Evolutionary conservation across 225 moss, liverwort and hornwort species (phyloP), one percentile per base, ranked within the genome.

Genomic region (Polytrichum commune): DNA sequence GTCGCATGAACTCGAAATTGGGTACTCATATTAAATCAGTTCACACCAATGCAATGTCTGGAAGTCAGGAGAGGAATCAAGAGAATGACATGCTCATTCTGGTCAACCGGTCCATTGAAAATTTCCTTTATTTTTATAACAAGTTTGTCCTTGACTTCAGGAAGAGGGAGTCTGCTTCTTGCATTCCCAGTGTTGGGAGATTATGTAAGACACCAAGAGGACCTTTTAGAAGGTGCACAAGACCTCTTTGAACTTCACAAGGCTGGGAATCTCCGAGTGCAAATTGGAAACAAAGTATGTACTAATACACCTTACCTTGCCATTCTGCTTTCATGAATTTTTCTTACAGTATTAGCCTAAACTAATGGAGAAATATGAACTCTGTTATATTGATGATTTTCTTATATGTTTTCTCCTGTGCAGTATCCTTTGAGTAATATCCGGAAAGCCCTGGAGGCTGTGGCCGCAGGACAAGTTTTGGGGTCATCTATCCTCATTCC

Each of bases 401-500:
- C 46, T 46, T 3, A 16, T 46, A 46, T 16, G 13, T 46, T 58
- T 60, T 70, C 64, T 27, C 18, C 26, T 46, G 67, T 74, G 79
- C 83, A 91, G 86, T 67, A 78, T 65, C 77, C 83, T 32, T 69
- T 91, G 74, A 74, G 79, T n/a, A 69, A 54, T 64, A 77, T 84
- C 22, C 72, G 54, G 13, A 30, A 79, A 77, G 84, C 61, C 65
- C 77, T 91, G 8, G 69, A 76, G 30, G 62, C 61, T 22, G 64
- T 83, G 65, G 60, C 46, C 62, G 60, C 33, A 30, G 68, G 67
- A 63, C 74, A 77, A 26, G 69, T 25, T 24, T 66, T 23, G 24
- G 84, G 82, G 29, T 84, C 74, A 60, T 78, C 79, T 53, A 79
- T 89, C 67, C 91, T 91, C 53, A 56, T 70, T 60, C 91, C 91